phyloP scores from a whole-genome alignment of 345 rosid genomes.

The Syzygium grande region DNA sequence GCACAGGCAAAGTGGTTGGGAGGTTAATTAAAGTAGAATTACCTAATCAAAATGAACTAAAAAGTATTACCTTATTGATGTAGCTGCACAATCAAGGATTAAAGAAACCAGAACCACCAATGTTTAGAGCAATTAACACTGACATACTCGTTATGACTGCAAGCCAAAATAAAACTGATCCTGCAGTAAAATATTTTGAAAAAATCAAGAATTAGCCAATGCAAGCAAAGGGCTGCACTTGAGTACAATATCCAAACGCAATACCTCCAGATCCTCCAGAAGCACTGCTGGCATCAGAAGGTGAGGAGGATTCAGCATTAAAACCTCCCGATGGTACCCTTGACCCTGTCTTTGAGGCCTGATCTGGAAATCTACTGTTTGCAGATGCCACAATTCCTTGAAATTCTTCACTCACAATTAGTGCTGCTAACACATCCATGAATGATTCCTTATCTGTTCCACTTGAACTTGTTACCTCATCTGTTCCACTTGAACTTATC shows the following conservation, averaged over 20 bases:
- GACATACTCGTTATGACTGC: conserved; percentile 60
- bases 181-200: conserved; percentile 29
- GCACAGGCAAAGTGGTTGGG: background rate
- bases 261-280: conserved; percentile 28
- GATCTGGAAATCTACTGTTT: conserved; percentile 36
- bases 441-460: conserved; percentile 69
- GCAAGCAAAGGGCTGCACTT: background rate
- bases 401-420: conserved; percentile 92
- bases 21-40: background rate
- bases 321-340: conserved; percentile 15
- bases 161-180: conserved; percentile 66
- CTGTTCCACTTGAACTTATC: conserved; percentile 25
- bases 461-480: conserved; percentile 25
- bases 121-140: conserved; percentile 62
- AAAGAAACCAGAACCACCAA: conserved; percentile 72
- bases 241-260: background rate
- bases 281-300: conserved; percentile 22
- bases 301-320: conserved; percentile 23
- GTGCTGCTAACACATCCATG: conserved; percentile 91
- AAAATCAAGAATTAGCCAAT: background rate
- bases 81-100: conserved; percentile 51
- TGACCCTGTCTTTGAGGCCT: conserved; percentile 22
- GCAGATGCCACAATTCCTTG: conserved; percentile 92
- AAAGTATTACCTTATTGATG: conserved; percentile 3
- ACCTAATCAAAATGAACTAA: background rate